A percentile compares a stretch with the other conserved stretches of the same genome.
Evolutionary conservation across 306 rosid species (phyloP).

Genomic region (Cucumis hystrix): DNA sequence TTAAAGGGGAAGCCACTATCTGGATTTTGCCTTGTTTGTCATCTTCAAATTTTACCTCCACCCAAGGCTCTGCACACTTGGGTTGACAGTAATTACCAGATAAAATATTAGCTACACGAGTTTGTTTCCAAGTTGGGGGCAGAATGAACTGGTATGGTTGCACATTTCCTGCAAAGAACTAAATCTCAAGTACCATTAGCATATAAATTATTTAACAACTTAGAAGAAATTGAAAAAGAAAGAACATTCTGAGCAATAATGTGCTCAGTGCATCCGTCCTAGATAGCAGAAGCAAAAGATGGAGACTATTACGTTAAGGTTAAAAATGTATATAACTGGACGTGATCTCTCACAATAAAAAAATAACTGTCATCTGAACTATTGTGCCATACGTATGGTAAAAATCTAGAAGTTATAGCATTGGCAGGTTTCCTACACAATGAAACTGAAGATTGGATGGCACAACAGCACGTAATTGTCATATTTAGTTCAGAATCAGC

Average conservation of each 20-base stretch:
- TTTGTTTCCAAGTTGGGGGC: constrained; percentile 91
- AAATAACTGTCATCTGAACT: background rate
- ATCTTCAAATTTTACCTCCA: constrained; percentile 92
- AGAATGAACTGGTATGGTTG: constrained; percentile 86
- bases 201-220: constrained; percentile 9
- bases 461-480: background rate
- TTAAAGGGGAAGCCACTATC: constrained; percentile 85
- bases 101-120: constrained; percentile 75
- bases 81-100: constrained; percentile 99
- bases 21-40: constrained; percentile 85
- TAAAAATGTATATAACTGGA: background rate
- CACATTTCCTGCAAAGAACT: constrained; percentile 88
- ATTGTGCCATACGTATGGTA: background rate
- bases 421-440: background rate
- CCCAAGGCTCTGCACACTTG: constrained; percentile 98
- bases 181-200: constrained; percentile 50
- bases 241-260: background rate
- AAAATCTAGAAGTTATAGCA: background rate
- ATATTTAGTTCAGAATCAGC: background rate
- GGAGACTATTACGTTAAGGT: background rate
- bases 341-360: background rate
- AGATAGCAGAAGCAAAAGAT: background rate
- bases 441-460: background rate
- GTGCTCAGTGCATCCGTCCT: background rate
- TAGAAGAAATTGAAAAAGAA: background rate